Evolutionary conservation across 2,329 filamentous ascomycete species (phyloP), one percentile per base, ranked within the genome.

Genomic region (Huntiella decipiens): DNA sequence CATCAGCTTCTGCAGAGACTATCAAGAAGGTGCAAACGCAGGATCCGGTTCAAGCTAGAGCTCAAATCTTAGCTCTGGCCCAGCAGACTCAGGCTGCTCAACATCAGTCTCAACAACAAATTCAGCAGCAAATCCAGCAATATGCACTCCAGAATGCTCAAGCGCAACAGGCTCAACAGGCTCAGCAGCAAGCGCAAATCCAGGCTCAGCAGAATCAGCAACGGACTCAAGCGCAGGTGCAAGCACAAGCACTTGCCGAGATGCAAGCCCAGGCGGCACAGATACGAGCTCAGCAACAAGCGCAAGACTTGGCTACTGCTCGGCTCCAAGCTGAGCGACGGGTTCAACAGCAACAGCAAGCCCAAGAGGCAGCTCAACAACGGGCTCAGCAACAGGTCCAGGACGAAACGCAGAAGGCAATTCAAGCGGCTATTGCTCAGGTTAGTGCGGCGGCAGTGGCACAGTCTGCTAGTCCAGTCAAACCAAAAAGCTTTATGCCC

Each of bases 201-300:
- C 22, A 39, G 17, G 16, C 34, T 5, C 46, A 41, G 33, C 46
- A 11, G 16, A 19, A 12, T 33, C 45, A 12, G 22, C n/a, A 13
- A 31, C 22, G 45, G 15, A 39, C 47, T 16, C 43, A 46, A 19
- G 31, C 40, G 7, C 46, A 48, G 17, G 31, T 42, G 8, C 47
- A 51, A 13, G 47, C 54, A 31, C 56, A 54, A 38, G 46, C 51
- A 42, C 43, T 48, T 45, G 50, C 37, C 50, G 45, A 52, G 10
- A 52, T 53, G 39, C 54, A 55, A 8, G 43, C 50, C 6, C 38
- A 46, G 38, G 40, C 37, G 28, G 40, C 37, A 31, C 11, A 22
- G 13, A 39, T 43, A 34, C 22, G 12, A 19, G 31, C 22, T 12
- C 22, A 43, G 17, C 39, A 35, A 16, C 32, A 43, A 5, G 31